Evolutionary conservation across 176 grass and related monocot species (phyloP), one percentile per base, ranked within the genome.

Genomic region (maize (Zea mays)): DNA sequence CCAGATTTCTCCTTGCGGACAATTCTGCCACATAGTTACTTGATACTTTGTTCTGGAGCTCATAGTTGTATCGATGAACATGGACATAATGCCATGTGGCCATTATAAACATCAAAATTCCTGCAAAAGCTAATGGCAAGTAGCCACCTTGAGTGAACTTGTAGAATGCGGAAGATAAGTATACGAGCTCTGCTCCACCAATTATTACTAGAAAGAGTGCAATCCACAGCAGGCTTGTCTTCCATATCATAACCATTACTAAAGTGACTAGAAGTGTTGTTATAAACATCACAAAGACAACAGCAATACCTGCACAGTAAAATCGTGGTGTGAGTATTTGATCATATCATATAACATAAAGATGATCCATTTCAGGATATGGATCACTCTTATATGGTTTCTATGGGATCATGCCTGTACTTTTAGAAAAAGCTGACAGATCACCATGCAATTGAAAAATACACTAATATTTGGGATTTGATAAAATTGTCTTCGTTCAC

Each of bases 31-130:
- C 67, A 62, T 88, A 90, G 50, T 85, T 82, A 41, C 9, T 83
- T 40, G 88, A 81, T 12, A 93, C 85, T 70, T 88, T 88, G 65
- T 93, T 90, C 21, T 82, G 52, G 42, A 93, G 81, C 75, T 93
- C 91, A 54, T 78, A 93, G 36, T 79, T 79, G 81, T 93, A 93
- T 3, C 85, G 81, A 12, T 90, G 70, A 34, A 87, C 77, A 63
- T 93, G 82, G 58, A 90, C 91, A 71, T 93, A 93, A 51, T 90
- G 87, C 87, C 85, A 93, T 72, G 88, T 87, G 51, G 62, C 85
- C 91, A 93, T 93, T 69, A 86, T 77, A 21, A 88, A 57, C 84
- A 93, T 93, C 59, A 90, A 68, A 44, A 88, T 51, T 1, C 52
- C 70, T 21, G 88, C 78, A 74, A 93, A 93, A 74, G 20, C 55